Base-by-base conservation (phyloP, 768 basidiomycete species). In the Phaeolepiota aurea region DNA sequence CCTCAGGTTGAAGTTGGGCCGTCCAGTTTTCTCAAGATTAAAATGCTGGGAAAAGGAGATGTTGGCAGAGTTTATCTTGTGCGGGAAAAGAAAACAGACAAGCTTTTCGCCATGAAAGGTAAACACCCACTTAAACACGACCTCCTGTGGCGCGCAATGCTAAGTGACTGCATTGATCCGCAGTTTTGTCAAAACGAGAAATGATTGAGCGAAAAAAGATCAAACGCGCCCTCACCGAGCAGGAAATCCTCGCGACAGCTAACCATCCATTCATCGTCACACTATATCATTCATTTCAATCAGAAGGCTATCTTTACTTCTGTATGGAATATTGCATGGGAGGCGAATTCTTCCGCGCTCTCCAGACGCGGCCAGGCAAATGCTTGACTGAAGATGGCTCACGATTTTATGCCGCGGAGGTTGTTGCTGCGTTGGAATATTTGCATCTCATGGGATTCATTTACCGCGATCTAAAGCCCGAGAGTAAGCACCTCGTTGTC, bases 131-230 rank as follows among this genome's bases (percentile, higher is more conserved):
- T 50, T 57, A 45, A 38, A 48, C 43, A 45, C 46, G 51, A 34
- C 41, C 50, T 47, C 48, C 53, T 62, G 54, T 62, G 58, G 58
- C 58, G 57, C 48, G 45, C 28, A 50, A 56, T 58, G 43, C 61
- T 66, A 55, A 59, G 49, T 58, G 54, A 56, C 47, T 54, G 55
- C 52, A 44, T 57, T 64, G 58, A 56, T 63, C 57, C 57, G 55
- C 61, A 94, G 96, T 99, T 16, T 71, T 99, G 33, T 96, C 92
- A 38, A 98, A 98, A 71, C 89, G 87, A 71, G 96, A 99, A 71
- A 98, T 99, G 94, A 93, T 99, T 61, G 91, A 94, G 67, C 81
- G 96, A 53, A 96, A 94, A 70, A 99, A 99, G 73, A 94, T 99
- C 69, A 99, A 99, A 63, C 81, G 96, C 46, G 96, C 94, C 5